Evolutionary conservation across 306 rosid genomes (phyloP).

Genomic region (Psophocarpus tetragonolobus): DNA sequence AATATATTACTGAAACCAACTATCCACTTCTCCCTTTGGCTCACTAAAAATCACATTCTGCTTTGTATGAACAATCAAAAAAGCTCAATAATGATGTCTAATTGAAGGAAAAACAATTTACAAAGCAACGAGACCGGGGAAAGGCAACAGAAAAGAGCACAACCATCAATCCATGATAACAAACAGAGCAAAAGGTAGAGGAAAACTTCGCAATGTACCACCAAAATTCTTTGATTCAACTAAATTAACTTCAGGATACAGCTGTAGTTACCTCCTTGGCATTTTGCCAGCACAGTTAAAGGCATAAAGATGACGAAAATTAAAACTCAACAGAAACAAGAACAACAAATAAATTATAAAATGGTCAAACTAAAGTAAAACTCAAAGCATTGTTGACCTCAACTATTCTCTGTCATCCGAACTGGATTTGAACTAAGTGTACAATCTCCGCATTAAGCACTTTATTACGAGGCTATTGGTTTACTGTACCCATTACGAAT

Average conservation of each 20-base stretch:
- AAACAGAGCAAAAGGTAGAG: constrained; percentile 17
- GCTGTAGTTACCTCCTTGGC: constrained; percentile 48
- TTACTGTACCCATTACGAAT: constrained; percentile 35
- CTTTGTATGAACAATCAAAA: not conserved
- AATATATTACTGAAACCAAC: not conserved
- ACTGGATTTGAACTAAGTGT: constrained; percentile 45
- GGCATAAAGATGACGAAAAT: constrained; percentile 36
- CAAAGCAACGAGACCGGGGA: not conserved
- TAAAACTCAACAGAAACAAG: constrained; percentile 27
- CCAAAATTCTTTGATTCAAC: constrained; percentile 47
- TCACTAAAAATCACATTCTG: not conserved
- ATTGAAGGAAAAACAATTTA: not conserved
- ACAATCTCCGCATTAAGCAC: constrained; percentile 46
- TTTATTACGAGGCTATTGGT: constrained; percentile 44
- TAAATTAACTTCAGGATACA: constrained; percentile 47
- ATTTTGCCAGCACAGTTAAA: constrained; percentile 46
- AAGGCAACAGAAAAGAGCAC: not conserved
- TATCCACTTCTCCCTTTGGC: not conserved
- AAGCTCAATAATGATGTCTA: not conserved
- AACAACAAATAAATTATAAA: constrained; percentile 41
- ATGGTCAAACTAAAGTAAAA: constrained; percentile 51
- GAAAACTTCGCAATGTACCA: not conserved
- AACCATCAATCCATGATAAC: not conserved
- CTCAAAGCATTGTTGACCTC: constrained; percentile 45
- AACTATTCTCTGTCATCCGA: constrained; percentile 46